phyloP scores from a whole-genome alignment of 768 basidiomycete species.

The Gyrodon lividus region DNA sequence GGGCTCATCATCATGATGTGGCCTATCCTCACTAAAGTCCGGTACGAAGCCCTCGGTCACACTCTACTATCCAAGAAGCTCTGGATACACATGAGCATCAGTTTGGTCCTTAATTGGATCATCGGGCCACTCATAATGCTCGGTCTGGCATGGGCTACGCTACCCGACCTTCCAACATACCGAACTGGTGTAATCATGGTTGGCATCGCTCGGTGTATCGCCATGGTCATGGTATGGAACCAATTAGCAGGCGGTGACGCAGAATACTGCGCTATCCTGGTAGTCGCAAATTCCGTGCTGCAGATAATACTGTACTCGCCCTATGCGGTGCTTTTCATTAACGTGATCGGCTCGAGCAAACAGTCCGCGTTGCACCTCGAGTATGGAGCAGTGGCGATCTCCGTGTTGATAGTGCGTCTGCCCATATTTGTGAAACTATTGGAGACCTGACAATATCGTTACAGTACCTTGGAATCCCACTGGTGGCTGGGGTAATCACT shows the following conservation, averaged over 20 bases:
- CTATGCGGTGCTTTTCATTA: constrained; percentile 69
- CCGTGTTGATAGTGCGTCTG: constrained; percentile 67
- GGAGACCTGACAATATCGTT: not conserved
- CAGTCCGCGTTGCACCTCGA: constrained; percentile 43
- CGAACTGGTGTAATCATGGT: constrained; percentile 82
- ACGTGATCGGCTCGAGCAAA: constrained; percentile 54
- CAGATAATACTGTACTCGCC: constrained; percentile 75
- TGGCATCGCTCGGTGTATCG: constrained; percentile 43
- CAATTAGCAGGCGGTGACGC: constrained; percentile 65
- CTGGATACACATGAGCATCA: constrained; percentile 69
- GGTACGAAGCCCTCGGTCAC: constrained; percentile 66
- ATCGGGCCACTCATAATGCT: constrained; percentile 81
- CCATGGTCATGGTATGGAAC: constrained; percentile 85
- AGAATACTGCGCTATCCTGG: constrained; percentile 77
- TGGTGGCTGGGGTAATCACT: constrained; percentile 69
- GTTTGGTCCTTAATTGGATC: constrained; percentile 76
- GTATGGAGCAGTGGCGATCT: constrained; percentile 61
- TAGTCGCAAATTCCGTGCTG: constrained; percentile 75
- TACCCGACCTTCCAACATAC: constrained; percentile 75
- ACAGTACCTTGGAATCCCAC: constrained; percentile 82
- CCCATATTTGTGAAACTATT: not conserved
- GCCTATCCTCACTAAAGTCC: constrained; percentile 75
- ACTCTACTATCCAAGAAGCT: constrained; percentile 52
- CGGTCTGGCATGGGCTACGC: constrained; percentile 80
- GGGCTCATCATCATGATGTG: constrained; percentile 89